Percentiles rank a stretch among this genome's conserved stretches.
phyloP scores from a whole-genome alignment of 768 basidiomycete species.

The Pleurotus tuber-regium region DNA sequence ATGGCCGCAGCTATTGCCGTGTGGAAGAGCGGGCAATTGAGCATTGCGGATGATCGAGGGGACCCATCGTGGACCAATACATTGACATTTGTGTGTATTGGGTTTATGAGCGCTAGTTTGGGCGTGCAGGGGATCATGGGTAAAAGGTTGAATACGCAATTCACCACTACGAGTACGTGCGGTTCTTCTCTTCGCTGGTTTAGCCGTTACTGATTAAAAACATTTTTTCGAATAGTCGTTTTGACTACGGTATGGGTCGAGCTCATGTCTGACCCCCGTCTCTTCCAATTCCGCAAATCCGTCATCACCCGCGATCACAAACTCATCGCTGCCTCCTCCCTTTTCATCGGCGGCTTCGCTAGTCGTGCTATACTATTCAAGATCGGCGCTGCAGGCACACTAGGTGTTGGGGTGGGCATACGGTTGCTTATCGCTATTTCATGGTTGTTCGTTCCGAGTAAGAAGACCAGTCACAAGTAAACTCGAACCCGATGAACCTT shows the following conservation, averaged over 20 bases:
- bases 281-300: conserved; percentile 55
- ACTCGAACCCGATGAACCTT: not conserved
- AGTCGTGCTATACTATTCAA: conserved; percentile 57
- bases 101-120: conserved; percentile 77
- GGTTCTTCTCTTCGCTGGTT: not conserved
- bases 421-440: conserved; percentile 57
- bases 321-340: conserved; percentile 57
- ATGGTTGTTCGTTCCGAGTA: conserved; percentile 65
- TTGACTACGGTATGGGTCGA: conserved; percentile 90
- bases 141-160: conserved; percentile 77
- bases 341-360: conserved; percentile 76
- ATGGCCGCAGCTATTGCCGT: conserved; percentile 69
- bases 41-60: conserved; percentile 51
- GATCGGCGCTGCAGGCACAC: conserved; percentile 58
- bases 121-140: conserved; percentile 87
- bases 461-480: conserved; percentile 14
- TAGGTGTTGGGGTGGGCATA: conserved; percentile 66
- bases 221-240: conserved; percentile 47
- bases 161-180: conserved; percentile 68
- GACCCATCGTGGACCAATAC: conserved; percentile 71
- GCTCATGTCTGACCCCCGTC: conserved; percentile 74
- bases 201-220: not conserved
- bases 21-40: conserved; percentile 64
- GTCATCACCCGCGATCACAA: conserved; percentile 70
- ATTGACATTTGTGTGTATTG: conserved; percentile 67